Evolutionary conservation across 2,329 filamentous ascomycete species (phyloP).

Genomic region (Capronia epimyces): DNA sequence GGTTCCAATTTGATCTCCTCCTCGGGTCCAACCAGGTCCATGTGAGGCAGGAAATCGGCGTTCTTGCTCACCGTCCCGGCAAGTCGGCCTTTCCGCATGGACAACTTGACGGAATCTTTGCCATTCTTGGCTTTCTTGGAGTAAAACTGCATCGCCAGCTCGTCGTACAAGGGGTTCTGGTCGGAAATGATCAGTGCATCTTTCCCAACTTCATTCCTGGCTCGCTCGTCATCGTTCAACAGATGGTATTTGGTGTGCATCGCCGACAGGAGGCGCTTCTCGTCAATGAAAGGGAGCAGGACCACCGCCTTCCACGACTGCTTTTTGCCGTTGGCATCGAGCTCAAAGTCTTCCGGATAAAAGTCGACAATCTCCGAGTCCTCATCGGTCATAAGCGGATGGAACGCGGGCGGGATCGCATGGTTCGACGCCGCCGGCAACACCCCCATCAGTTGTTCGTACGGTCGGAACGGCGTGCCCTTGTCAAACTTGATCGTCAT

Average conservation of each 20-base stretch:
- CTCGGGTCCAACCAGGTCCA: conserved; percentile 71
- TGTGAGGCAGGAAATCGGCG: conserved; percentile 76
- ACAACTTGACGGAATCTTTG: conserved; percentile 61
- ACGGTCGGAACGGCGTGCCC: conserved; percentile 79
- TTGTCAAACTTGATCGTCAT: conserved; percentile 78
- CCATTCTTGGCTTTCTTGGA: conserved; percentile 68
- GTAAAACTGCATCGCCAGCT: conserved; percentile 80
- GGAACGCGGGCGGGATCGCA: conserved; percentile 81
- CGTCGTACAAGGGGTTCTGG: conserved; percentile 76
- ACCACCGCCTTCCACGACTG: conserved; percentile 97
- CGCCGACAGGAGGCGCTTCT: conserved; percentile 73
- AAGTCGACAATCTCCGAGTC: conserved; percentile 95
- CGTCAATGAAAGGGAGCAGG: conserved; percentile 91
- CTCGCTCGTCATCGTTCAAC: conserved; percentile 68
- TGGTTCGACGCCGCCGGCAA: conserved; percentile 89
- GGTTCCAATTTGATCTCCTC: conserved; percentile 62
- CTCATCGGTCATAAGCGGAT: conserved; percentile 79
- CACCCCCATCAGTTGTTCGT: conserved; percentile 97
- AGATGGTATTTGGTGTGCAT: conserved; percentile 78
- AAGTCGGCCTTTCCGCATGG: conserved; percentile 68
- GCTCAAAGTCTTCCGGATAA: conserved; percentile 87
- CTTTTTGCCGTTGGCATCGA: conserved; percentile 96
- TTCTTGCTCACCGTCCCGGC: conserved; percentile 77
- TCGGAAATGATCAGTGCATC: conserved; percentile 83
- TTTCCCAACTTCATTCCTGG: conserved; percentile 71